phyloP scores from a whole-genome alignment of 768 basidiomycete genomes.

The Leccinum arenicola region DNA sequence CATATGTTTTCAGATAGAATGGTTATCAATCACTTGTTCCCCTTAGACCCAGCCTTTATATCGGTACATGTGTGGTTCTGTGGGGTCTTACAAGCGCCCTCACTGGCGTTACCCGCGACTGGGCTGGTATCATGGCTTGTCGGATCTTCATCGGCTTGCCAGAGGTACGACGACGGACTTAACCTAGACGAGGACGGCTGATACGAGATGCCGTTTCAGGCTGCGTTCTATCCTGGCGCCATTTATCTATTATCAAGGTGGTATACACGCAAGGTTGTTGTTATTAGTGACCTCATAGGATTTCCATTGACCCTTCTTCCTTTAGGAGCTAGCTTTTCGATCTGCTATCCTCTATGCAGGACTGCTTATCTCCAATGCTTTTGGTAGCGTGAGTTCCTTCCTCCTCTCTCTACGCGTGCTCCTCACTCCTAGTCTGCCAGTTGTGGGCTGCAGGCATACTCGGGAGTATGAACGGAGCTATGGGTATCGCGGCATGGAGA shows the following conservation, averaged over 20 bases:
- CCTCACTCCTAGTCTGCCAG: conserved; percentile 26
- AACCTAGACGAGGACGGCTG: not conserved
- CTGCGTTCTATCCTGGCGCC: conserved; percentile 64
- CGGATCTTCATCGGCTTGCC: conserved; percentile 63
- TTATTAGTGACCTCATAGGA: not conserved
- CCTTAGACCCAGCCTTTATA: conserved; percentile 57
- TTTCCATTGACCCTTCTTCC: not conserved
- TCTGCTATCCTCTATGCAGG: conserved; percentile 60
- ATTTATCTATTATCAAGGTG: conserved; percentile 48
- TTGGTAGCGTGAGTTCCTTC: conserved; percentile 49
- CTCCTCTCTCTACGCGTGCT: not conserved
- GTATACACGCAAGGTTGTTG: conserved; percentile 44
- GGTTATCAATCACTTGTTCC: not conserved
- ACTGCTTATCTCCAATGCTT: conserved; percentile 62
- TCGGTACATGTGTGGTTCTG: conserved; percentile 53
- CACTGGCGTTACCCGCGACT: conserved; percentile 54
- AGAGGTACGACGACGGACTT: conserved; percentile 34
- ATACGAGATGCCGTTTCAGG: conserved; percentile 24
- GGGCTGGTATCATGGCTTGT: conserved; percentile 51
- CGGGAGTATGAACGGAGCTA: conserved; percentile 60
- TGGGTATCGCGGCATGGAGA: conserved; percentile 69
- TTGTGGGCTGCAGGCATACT: conserved; percentile 77
- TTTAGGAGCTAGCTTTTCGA: conserved; percentile 62
- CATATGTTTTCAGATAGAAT: not conserved
- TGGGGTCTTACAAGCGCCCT: conserved; percentile 65